phyloP scores from a whole-genome alignment of 176 grass and related monocot genomes.

The Juncus inflexus region DNA sequence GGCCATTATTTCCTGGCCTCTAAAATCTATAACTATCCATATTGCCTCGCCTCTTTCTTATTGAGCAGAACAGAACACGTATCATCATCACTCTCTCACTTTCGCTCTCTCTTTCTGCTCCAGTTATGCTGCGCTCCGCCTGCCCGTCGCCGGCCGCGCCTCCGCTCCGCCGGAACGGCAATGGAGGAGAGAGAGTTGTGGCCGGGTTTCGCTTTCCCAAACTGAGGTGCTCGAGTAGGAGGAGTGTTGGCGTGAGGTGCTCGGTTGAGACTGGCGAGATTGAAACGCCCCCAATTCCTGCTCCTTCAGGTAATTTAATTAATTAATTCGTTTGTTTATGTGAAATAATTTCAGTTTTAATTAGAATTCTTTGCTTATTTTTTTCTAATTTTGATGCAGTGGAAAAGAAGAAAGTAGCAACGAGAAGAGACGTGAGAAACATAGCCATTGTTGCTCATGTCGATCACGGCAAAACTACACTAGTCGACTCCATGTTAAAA shows the following conservation, averaged over 20 bases:
- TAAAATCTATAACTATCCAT: slow-evolving; percentile 9
- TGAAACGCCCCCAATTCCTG: slow-evolving; percentile 7
- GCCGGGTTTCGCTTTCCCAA: slow-evolving; percentile 5
- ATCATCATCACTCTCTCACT: neutral
- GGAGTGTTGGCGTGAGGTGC: neutral
- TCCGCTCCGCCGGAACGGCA: neutral
- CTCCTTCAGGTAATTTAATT: slow-evolving; percentile 9
- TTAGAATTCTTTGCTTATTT: neutral
- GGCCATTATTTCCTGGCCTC: slow-evolving; percentile 18
- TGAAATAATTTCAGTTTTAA: neutral
- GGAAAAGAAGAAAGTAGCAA: slow-evolving; percentile 45
- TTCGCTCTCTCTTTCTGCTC: neutral
- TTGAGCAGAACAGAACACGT: neutral
- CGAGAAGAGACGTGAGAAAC: slow-evolving; percentile 95
- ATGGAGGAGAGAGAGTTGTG: neutral
- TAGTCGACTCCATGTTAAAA: slow-evolving; percentile 93
- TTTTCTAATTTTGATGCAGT: slow-evolving; percentile 18
- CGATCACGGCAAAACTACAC: slow-evolving; percentile 95
- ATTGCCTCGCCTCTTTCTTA: neutral
- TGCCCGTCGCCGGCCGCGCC: neutral
- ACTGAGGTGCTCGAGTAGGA: neutral
- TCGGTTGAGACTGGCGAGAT: slow-evolving; percentile 27
- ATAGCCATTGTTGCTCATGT: slow-evolving; percentile 98
- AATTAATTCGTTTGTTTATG: too few relatives aligned
- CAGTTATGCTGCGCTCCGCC: slow-evolving; percentile 17